phyloP scores from a whole-genome alignment of 2,329 filamentous ascomycete species.

The Stachybotrys elegans region DNA sequence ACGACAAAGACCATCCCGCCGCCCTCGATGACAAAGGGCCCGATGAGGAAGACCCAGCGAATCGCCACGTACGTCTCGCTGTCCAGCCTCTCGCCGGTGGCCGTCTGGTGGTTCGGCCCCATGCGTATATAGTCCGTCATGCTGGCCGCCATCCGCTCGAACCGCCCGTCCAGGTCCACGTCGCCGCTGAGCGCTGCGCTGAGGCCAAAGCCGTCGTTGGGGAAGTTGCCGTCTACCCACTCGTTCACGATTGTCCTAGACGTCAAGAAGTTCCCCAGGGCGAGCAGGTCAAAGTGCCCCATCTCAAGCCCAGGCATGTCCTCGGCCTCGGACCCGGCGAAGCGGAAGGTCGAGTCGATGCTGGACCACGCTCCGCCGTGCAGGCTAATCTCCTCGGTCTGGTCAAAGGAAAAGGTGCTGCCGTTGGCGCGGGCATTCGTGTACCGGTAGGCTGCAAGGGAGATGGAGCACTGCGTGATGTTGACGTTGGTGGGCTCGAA shows the following conservation, averaged over 20 bases:
- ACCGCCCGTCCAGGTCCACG: constrained; percentile 4
- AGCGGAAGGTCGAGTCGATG: neutral
- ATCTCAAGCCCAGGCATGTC: constrained; percentile 3
- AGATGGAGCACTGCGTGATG: constrained; percentile 7
- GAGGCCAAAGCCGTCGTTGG: constrained; percentile 7
- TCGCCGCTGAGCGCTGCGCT: constrained; percentile 5
- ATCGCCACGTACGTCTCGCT: constrained; percentile 5
- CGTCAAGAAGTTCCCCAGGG: neutral
- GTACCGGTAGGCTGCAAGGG: constrained; percentile 4
- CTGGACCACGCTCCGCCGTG: neutral
- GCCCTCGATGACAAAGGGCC: constrained; percentile 3
- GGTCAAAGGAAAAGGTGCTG: constrained; percentile 4
- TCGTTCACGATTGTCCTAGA: constrained; percentile 1
- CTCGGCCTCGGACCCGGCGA: neutral
- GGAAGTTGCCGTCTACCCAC: constrained; percentile 4
- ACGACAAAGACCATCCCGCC: constrained; percentile 3
- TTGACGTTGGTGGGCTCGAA: constrained; percentile 3
- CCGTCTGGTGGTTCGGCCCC: constrained; percentile 1
- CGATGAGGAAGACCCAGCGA: constrained; percentile 4
- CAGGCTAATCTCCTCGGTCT: neutral
- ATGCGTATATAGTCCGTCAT: constrained; percentile 9
- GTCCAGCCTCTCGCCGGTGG: constrained; percentile 1
- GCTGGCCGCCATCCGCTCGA: constrained; percentile 6
- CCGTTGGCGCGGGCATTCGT: constrained; percentile 5
- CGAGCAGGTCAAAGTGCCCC: neutral